Conservation (phyloP, 1,284 basidiomycete species). For the Laetiporus sulphureus region DNA sequence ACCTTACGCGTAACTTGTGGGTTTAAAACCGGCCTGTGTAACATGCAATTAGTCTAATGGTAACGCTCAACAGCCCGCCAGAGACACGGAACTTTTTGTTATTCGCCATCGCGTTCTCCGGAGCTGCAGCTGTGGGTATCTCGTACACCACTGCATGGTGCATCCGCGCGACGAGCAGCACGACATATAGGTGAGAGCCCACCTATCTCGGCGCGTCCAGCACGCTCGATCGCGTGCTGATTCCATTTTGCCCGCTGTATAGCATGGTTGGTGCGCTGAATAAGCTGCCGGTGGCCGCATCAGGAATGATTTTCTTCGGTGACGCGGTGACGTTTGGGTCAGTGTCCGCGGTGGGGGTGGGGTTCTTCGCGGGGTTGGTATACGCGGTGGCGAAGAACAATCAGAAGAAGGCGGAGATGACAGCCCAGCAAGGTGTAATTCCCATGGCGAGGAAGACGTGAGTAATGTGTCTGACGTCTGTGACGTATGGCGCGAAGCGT, state of each 20-base stretch:
- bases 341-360: slow-evolving; percentile 81
- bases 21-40: too few relatives aligned
- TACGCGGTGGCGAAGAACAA: slow-evolving; percentile 90
- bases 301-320: slow-evolving; percentile 94
- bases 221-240: slow-evolving; percentile 4
- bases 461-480: too few relatives aligned
- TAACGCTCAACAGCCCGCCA: slow-evolving; percentile 79
- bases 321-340: slow-evolving; percentile 85
- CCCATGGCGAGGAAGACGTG: slow-evolving; percentile 51
- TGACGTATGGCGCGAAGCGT: too few relatives aligned
- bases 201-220: too few relatives aligned
- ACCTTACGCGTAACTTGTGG: slow-evolving; percentile 84
- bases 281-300: slow-evolving; percentile 96
- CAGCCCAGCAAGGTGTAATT: slow-evolving; percentile 44
- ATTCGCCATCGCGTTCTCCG: slow-evolving; percentile 90
- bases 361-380: slow-evolving; percentile 88
- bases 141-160: slow-evolving; percentile 99
- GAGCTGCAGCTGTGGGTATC: slow-evolving; percentile 95
- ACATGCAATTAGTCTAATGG: too few relatives aligned
- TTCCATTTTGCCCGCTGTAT: slow-evolving; percentile 8
- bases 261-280: slow-evolving; percentile 99
- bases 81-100: slow-evolving; percentile 79
- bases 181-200: slow-evolving; percentile 86
- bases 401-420: slow-evolving; percentile 63
- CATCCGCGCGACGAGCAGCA: slow-evolving; percentile 92